Evolutionary conservation across 805 yeast genomes (phyloP), one percentile per base, ranked within the genome.

Genomic region (Wickerhamiella alocasiicola): DNA sequence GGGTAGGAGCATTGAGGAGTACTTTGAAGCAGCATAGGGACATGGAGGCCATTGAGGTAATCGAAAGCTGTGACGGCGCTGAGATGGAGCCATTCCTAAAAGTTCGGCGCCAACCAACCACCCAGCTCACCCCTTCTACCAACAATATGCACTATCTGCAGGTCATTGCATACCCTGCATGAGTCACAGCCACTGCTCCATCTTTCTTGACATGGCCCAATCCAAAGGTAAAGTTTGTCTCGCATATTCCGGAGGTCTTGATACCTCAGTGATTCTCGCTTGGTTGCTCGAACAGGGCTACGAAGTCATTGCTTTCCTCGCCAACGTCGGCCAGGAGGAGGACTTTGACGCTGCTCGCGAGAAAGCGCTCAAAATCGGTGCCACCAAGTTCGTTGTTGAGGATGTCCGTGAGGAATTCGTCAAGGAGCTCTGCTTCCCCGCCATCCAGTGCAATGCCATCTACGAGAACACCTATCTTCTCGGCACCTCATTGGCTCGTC

Each of bases 191-290:
- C n/a, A n/a, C n/a, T n/a, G n/a, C 7, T 23, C 26, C 26, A 7
- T 7, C 9, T 23, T 23, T 23, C 26, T 23, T 23, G 26, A 23
- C 7, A 28, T 39, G 38, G 28, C 30, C 17, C 87, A 87, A 96
- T 79, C 94, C 39, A 88, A 91, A 66, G 98, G 98, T 61, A 88
- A 88, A 70, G 98, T 91, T 63, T 91, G 98, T 74, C 76, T 91
- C 63, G 98, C 98, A 43, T 91, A 91, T 71, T 91, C 97, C 39
- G 98, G 98, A 57, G 98, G 98, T 70, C 74, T 91, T 56, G 98
- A 91, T 62, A 91, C 98, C 72, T 87, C 96, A 20, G 81, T 91
- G 48, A 91, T 91, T 57, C 76, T 91, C 52, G 98, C 98, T 36
- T 91, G 98, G 98, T 75, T 91, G 63, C 72, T 91, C 51, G 98